Evolutionary conservation across 2,329 filamentous ascomycete species (phyloP), one percentile per base, ranked within the genome.

Genomic region (Aspergillus fischeri): DNA sequence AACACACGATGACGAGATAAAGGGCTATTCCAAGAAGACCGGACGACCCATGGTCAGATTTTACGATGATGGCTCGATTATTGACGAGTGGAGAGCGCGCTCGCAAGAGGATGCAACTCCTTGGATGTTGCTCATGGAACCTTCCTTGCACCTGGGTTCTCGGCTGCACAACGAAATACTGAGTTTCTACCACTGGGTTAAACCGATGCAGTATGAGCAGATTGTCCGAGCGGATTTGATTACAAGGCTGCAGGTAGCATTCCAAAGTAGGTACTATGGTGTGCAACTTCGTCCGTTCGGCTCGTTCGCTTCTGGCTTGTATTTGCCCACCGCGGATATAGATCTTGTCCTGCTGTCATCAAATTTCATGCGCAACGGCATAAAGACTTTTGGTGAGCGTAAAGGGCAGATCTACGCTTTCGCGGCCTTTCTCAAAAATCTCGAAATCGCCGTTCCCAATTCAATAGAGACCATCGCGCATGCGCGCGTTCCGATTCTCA

Each of bases 401-500:
- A 83, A 77, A 20, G 81, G 78, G 50, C 76, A 77, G 20, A 77
- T 96, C 4, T 85, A 80, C 58, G 81, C 80, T 51, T 87, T 95
- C 64, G 78, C 80, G n/a, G 75, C 73, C 7, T 83, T 86, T 54
- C 77, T 96, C 2, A 73, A 80, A 27, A 71, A 72, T 1, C 75
- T 81, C 24, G 76, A 80, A 2, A 78, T 95, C 20, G 83, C 87
- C 1, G 78, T 83, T 17, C 69, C 78, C 1, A 77, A 81, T 6
- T 80, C 84, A 1, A 80, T 92, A 32, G 83, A 89, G 64, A 81
- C 88, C 35, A 91, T 99, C 63, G 68, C 82, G 1, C 80, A 81
- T 62, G 92, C 94, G 24, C 91, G 89, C 66, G 92, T 99, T 2
- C 94, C 94, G 0, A 85, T 99, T 54, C 85, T 97, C 75, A 99